Evolutionary conservation across 768 basidiomycete genomes (phyloP).

Genomic region (Tricholomella constricta): DNA sequence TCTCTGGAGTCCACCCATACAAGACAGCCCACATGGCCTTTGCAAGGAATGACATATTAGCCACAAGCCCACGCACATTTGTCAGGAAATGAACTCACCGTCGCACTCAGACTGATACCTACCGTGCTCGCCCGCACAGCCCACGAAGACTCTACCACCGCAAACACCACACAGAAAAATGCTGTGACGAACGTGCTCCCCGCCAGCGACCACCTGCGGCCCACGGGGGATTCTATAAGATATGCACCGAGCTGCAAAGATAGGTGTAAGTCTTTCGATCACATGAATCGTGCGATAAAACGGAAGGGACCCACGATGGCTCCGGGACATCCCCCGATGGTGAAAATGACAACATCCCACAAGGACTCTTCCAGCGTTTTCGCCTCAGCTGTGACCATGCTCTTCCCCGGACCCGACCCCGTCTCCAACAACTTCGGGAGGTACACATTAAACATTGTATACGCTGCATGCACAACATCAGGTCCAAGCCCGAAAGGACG

Average conservation of each 20-base stretch:
- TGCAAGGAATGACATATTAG: neutral
- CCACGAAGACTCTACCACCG: constrained; percentile 53
- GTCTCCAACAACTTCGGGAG: constrained; percentile 85
- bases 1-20: constrained; percentile 89
- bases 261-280: neutral
- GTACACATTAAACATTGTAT: constrained; percentile 93
- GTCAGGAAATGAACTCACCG: constrained; percentile 41
- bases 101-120: constrained; percentile 75
- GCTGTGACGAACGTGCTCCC: constrained; percentile 77
- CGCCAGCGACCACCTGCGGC: constrained; percentile 72
- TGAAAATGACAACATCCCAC: constrained; percentile 88
- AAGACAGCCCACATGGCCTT: constrained; percentile 88
- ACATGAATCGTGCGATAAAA: neutral
- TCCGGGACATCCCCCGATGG: constrained; percentile 83
- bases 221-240: constrained; percentile 70
- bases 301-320: constrained; percentile 71
- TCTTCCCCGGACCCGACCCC: constrained; percentile 49
- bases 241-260: constrained; percentile 75
- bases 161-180: constrained; percentile 72
- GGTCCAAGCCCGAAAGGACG: too few relatives aligned
- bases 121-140: constrained; percentile 71
- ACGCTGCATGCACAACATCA: constrained; percentile 45
- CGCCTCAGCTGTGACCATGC: constrained; percentile 20
- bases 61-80: neutral
- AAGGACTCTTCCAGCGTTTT: constrained; percentile 63